Evolutionary conservation across 2,329 filamentous ascomycete genomes (phyloP).

Genomic region (Alternaria panax): DNA sequence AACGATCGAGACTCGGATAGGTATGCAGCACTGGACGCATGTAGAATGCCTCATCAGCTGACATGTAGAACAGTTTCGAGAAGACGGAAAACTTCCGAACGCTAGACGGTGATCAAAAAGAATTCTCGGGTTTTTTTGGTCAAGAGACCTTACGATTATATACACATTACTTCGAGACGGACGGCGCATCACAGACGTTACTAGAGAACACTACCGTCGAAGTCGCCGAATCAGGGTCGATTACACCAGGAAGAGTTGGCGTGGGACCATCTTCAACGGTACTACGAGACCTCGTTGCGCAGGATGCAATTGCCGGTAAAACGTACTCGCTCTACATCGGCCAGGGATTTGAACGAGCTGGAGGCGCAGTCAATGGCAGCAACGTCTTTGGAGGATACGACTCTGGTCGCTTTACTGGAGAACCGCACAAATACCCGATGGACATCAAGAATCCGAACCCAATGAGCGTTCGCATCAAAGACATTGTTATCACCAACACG

Average conservation of each 20-base stretch:
- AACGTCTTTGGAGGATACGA: conserved; percentile 56
- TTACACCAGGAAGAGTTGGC: conserved; percentile 48
- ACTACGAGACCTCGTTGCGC: conserved; percentile 46
- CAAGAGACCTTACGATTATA: conserved; percentile 49
- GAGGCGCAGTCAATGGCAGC: conserved; percentile 53
- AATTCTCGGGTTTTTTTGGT: conserved; percentile 40
- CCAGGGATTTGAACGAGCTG: conserved; percentile 51
- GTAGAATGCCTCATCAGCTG: conserved; percentile 9
- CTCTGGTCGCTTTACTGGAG: conserved; percentile 51
- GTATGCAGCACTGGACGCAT: conserved; percentile 29
- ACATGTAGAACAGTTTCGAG: conserved; percentile 31
- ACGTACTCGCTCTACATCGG: conserved; percentile 56
- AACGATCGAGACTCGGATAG: conserved; percentile 38
- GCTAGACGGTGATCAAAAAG: conserved; percentile 32
- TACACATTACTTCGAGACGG: conserved; percentile 52
- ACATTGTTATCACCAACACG: conserved; percentile 49
- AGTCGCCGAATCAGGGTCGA: conserved; percentile 42
- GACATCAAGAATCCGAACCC: conserved; percentile 41
- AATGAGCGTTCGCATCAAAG: conserved; percentile 50
- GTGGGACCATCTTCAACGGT: conserved; percentile 53
- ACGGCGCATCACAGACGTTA: conserved; percentile 47
- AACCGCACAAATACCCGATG: conserved; percentile 45
- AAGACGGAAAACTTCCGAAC: conserved; percentile 33
- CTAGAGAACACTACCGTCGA: conserved; percentile 46
- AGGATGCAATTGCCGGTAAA: conserved; percentile 48